These are phyloP conservation scores for Thyridium curvatum DNA, from an alignment of 2,329 filamentous ascomycete species.

Conservation along the genomic window DNA sequence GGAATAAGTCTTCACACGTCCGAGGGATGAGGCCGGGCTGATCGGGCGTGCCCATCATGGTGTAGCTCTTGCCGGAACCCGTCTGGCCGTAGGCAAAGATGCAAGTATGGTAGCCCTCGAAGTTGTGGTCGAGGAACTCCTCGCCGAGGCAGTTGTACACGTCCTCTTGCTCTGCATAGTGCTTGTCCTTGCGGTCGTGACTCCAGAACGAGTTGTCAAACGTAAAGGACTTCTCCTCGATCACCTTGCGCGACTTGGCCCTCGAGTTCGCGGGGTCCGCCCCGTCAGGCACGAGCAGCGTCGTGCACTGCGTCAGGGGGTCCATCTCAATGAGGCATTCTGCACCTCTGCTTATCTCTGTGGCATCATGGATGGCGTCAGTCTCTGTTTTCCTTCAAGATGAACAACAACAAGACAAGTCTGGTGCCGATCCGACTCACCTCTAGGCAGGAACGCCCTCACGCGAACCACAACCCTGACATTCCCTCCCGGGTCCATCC, in stretches of 20 bases:
- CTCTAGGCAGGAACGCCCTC: constrained; percentile 71
- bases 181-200: constrained; percentile 72
- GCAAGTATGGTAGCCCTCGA: constrained; percentile 98
- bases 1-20: constrained; percentile 98
- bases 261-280: constrained; percentile 18
- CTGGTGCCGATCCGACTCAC: too few species aligned
- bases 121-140: constrained; percentile 94
- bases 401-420: constrained; percentile 1
- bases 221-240: constrained; percentile 75
- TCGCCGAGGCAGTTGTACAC: constrained; percentile 83
- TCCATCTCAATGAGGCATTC: constrained; percentile 91
- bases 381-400: constrained; percentile 9
- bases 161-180: constrained; percentile 86
- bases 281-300: constrained; percentile 64
- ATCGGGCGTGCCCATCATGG: constrained; percentile 83
- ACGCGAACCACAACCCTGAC: constrained; percentile 79
- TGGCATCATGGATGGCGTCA: neutral
- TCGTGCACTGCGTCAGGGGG: constrained; percentile 78
- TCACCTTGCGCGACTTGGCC: constrained; percentile 5
- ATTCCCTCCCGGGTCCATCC: constrained; percentile 63
- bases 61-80: constrained; percentile 97
- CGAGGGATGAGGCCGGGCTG: constrained; percentile 93
- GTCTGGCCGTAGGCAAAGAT: constrained; percentile 99
- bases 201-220: constrained; percentile 99
- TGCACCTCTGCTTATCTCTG: constrained; percentile 76